Base-by-base conservation (phyloP, 2,329 filamentous ascomycete genomes). In the Penicillium capsulatum region DNA sequence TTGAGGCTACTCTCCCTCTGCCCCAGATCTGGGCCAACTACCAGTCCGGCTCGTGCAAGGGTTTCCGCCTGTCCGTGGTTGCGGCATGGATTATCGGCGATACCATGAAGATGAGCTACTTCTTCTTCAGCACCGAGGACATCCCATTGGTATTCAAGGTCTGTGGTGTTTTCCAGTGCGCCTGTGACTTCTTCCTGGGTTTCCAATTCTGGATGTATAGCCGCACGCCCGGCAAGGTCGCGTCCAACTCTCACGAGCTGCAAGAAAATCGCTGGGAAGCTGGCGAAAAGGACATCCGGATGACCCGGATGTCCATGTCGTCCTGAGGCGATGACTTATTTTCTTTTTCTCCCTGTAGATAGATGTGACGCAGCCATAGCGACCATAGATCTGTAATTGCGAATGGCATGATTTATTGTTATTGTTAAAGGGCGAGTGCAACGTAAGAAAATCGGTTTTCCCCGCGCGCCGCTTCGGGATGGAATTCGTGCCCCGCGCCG, bases 91-190 rank as follows among this genome's bases (percentile, higher is more conserved):
- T 74, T 29, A 53, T 72, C 9, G 71, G 71, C 50, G 71, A 74
- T 47, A 53, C 64, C 16, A 72, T 72, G 69, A 74, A 74, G 51
- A 67, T 74, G 65, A 65, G 67, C 38, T 74, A 69, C 48, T 71
- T 73, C 57, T 73, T 74, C 51, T 61, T 61, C 42, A 69, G 62
- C 48, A 51, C 48, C 24, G 61, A 69, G 34, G 51, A 57, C 34
- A 66, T 74, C 26, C 70, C 71, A 1, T 72, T 67, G 66, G 63
- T 69, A 3, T 74, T 74, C 55, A 68, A 67, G 36, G 43, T 72
- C 31, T 73, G 71, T 42, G 71, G 65, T 20, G 66, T 72, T 35
- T 71, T 74, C 53, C 71, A 74, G 51, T 71, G 67, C 31, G 57
- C 63, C 15, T 73, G 71, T 45, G 71, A 74, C 44, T 55, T 55